Percentiles rank a stretch among this genome's conserved stretches.
Conservation (phyloP, 176 grass and related monocot species). For the Zizania latifolia region DNA sequence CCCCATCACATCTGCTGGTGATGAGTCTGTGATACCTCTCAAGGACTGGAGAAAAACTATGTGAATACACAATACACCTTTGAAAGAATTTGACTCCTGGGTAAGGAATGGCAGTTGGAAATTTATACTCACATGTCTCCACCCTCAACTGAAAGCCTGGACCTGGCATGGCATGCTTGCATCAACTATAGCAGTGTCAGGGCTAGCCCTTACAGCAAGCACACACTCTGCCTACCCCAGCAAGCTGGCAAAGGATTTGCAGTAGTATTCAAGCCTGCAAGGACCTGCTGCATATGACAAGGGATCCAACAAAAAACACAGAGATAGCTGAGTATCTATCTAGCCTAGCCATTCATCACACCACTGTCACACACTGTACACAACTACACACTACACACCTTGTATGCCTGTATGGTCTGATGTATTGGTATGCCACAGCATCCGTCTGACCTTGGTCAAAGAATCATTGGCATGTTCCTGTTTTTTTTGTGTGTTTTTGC, state of each 20-base stretch:
- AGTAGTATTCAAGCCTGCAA: conserved; percentile 6
- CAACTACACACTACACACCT: neutral
- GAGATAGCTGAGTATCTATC: neutral
- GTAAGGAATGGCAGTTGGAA: neutral
- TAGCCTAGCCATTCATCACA: conserved; percentile 20
- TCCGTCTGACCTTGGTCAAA: conserved; percentile 25
- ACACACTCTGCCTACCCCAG: neutral
- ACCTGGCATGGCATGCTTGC: conserved; percentile 3
- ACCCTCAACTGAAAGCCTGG: conserved; percentile 14
- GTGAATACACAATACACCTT: no score
- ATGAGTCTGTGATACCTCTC: no score
- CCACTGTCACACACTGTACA: neutral
- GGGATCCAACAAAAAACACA: conserved; percentile 9
- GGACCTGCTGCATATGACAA: conserved; percentile 17
- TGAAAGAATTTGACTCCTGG: neutral
- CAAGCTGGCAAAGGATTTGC: conserved; percentile 2
- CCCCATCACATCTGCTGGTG: neutral
- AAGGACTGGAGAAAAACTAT: no score
- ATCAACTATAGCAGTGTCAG: conserved; percentile 11
- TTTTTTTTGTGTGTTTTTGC: neutral
- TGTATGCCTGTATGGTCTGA: no score
- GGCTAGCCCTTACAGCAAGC: neutral
- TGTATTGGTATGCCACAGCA: no score
- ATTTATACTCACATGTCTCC: neutral
- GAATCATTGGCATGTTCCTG: neutral